Evolutionary conservation across 2,329 filamentous ascomycete genomes (phyloP).

Genomic region (Fusarium liriodendri): DNA sequence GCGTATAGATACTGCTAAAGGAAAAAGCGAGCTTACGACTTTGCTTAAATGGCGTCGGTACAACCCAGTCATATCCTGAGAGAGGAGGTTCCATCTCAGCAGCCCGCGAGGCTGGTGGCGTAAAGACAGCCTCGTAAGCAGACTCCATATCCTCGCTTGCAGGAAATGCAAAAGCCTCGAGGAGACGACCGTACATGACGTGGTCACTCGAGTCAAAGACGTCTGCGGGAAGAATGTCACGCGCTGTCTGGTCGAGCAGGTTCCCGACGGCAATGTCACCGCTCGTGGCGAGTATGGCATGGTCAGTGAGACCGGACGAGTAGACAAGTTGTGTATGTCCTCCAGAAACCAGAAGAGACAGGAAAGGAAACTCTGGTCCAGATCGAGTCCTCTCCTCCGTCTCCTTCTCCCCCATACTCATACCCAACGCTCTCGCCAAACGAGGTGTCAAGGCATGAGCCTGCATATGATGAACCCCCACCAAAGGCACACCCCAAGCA

Average conservation of each 20-base stretch:
- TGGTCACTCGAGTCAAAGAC: constrained; percentile 65
- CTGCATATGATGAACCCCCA: constrained; percentile 97
- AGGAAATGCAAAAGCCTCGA: constrained; percentile 85
- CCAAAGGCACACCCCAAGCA: constrained; percentile 83
- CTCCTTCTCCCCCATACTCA: constrained; percentile 30
- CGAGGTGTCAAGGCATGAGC: constrained; percentile 92
- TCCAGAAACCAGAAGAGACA: constrained; percentile 89
- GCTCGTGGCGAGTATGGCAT: constrained; percentile 78
- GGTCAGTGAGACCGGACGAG: constrained; percentile 74
- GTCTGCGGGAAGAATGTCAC: constrained; percentile 75
- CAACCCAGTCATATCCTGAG: constrained; percentile 66
- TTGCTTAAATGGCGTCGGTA: constrained; percentile 74
- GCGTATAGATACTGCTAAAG: constrained; percentile 76
- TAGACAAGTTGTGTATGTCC: constrained; percentile 90
- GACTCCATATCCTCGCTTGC: constrained; percentile 10
- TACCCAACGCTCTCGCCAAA: constrained; percentile 72
- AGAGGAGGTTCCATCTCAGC: constrained; percentile 64
- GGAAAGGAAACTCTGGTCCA: constrained; percentile 79
- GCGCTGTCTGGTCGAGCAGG: constrained; percentile 87
- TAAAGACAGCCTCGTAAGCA: constrained; percentile 61
- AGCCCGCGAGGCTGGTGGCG: constrained; percentile 65
- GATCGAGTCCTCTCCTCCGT: neutral
- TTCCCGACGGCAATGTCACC: constrained; percentile 91
- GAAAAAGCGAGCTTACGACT: constrained; percentile 73
- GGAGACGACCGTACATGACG: constrained; percentile 82